A percentile compares a stretch with the other conserved stretches of the same genome.
Evolutionary conservation across 805 yeast species (phyloP).

Genomic region (Candida easanensis): DNA sequence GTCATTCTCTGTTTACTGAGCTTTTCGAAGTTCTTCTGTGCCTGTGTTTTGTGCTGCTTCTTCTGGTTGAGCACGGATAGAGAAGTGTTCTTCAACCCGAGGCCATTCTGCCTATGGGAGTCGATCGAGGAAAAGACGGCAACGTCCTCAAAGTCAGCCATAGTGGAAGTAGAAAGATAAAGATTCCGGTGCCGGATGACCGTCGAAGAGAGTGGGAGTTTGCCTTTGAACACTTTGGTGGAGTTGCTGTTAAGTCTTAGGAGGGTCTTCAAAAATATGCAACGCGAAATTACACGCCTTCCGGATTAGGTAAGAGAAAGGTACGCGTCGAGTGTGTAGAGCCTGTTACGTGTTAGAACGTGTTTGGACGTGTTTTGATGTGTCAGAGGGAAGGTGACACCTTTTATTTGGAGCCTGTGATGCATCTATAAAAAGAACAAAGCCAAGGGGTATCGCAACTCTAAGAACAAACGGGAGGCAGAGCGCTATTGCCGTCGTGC

Average conservation of each 20-base stretch:
- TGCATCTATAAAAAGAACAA: too few species aligned
- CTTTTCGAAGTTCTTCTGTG: constrained; percentile 26
- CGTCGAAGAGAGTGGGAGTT: not conserved
- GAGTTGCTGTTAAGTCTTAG: not conserved
- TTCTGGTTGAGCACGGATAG: constrained; percentile 21
- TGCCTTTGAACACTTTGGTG: not conserved
- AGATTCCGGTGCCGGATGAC: not conserved
- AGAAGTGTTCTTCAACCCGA: constrained; percentile 25
- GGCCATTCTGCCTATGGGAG: constrained; percentile 21
- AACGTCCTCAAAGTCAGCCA: constrained; percentile 4
- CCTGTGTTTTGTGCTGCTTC: constrained; percentile 25
- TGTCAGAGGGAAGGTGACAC: not conserved
- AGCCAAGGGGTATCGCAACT: not conserved
- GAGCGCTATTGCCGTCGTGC: not conserved
- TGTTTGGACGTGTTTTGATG: not conserved
- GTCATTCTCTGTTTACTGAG: constrained; percentile 18
- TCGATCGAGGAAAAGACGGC: constrained; percentile 14
- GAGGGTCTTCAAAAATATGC: not conserved
- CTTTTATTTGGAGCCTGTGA: too few species aligned
- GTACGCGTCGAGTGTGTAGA: not conserved
- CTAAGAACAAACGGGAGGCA: not conserved
- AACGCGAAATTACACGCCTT: constrained; percentile 1
- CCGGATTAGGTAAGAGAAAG: not conserved
- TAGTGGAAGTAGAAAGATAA: not conserved
- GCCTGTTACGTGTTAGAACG: not conserved